phyloP scores from a whole-genome alignment of 2,329 filamentous ascomycete genomes.

The Pseudomassariella vexata region DNA sequence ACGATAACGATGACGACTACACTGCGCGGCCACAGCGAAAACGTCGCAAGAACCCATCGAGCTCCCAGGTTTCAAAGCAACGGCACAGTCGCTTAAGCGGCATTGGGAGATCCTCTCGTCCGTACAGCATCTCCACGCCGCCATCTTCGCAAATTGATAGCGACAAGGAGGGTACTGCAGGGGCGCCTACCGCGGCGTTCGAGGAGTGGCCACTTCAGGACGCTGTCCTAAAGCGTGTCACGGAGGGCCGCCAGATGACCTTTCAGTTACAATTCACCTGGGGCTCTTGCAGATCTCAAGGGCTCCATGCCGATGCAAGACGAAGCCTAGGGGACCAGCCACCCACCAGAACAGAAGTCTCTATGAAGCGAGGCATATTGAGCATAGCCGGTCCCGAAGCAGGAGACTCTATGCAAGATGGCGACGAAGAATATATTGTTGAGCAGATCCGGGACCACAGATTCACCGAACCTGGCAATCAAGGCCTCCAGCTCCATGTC shows the following conservation, averaged over 20 bases:
- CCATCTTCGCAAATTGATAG: neutral
- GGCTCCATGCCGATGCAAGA: constrained; percentile 1
- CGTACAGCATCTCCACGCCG: neutral
- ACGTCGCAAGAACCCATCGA: neutral
- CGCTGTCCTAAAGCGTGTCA: constrained; percentile 1
- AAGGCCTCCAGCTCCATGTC: neutral
- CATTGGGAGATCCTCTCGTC: neutral
- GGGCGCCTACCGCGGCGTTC: constrained; percentile 1
- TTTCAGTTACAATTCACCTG: constrained; percentile 1
- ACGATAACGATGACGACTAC: constrained; percentile 1
- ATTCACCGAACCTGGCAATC: constrained; percentile 1
- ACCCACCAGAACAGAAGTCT: neutral
- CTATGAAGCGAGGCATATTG: constrained; percentile 1
- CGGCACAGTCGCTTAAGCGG: neutral
- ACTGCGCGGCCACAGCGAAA: neutral
- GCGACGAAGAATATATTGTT: constrained; percentile 1
- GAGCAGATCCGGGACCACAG: no score
- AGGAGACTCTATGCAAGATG: no score
- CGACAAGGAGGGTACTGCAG: neutral
- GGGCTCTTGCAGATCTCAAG: neutral
- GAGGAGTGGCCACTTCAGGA: constrained; percentile 2
- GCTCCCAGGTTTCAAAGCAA: neutral
- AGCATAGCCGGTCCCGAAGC: neutral
- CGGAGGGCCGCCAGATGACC: neutral
- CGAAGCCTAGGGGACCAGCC: neutral